Base-by-base conservation (phyloP, 2,329 filamentous ascomycete species). In the Tolypocladium ovalisporum region DNA sequence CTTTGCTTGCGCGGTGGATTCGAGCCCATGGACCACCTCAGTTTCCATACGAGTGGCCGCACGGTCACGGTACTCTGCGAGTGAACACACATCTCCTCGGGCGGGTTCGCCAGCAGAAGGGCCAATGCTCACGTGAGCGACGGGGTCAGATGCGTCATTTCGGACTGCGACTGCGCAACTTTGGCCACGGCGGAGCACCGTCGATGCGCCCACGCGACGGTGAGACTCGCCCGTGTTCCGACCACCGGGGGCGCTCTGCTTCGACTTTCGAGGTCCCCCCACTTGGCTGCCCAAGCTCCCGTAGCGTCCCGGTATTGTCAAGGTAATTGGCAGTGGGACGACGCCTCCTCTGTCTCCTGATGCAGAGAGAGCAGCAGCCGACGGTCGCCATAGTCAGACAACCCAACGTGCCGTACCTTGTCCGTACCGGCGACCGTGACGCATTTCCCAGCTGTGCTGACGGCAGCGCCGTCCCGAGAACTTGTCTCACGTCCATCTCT, bases 401-500 rank as follows among this genome's bases (percentile, higher is more conserved):
- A n/a, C n/a, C n/a, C n/a, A n/a, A n/a, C n/a, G n/a, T n/a, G n/a
- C n/a, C n/a, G n/a, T n/a, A 37, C 9, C 13, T 17, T 4, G 13
- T 37, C 36, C 36, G 36, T 37, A 37, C 37, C 19, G 37, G 7
- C 37, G 37, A 40, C 37, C 17, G 37, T 40, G 19, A 2, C 8
- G 39, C 39, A 42, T 19, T n/a, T n/a, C 17, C 27, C 9, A 8
- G 47, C 9, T 22, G 40, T 2, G 24, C 24, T 12, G 47, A 42
- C 54, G 54, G 54, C 54, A 55, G 54, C 40, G 19, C 29, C 35
- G n/a, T 55, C 40, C 54, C 54, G 54, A 55, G 54, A 55, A 55
- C 54, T 27, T 55, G 54, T 55, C 54, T 55, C 54, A 55, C 39
- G 47, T 22, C 47, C 47, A 51, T 34, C 29, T 51, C 47, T n/a